Evolutionary conservation across 2,329 filamentous ascomycete genomes (phyloP).

Genomic region (Penicillium sp.): DNA sequence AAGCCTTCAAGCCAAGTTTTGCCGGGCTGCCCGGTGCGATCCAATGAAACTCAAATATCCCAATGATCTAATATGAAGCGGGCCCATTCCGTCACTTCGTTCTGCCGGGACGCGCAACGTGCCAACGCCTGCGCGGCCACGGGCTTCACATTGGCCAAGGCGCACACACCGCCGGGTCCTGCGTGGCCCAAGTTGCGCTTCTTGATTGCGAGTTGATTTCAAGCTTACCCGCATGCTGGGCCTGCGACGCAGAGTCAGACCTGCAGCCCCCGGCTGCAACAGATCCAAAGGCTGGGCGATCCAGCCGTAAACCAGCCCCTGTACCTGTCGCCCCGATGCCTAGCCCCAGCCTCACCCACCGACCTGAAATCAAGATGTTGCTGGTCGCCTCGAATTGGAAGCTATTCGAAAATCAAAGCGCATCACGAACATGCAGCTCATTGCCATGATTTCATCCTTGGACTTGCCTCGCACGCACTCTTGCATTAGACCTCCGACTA

Average conservation of each 20-base stretch:
- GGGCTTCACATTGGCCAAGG: neutral
- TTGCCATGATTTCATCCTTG: neutral
- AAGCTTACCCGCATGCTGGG: neutral
- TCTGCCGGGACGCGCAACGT: conserved; percentile 11
- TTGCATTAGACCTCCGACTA: neutral
- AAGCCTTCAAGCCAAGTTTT: neutral
- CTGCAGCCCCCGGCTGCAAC: neutral
- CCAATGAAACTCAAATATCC: neutral
- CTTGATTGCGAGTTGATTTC: neutral
- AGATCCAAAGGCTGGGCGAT: neutral
- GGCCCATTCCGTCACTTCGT: neutral
- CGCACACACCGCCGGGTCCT: neutral
- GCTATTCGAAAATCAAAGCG: neutral
- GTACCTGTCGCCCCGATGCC: neutral
- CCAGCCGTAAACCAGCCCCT: neutral
- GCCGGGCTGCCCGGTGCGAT: too few species aligned
- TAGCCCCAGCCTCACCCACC: neutral
- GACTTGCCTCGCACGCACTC: neutral
- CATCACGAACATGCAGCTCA: neutral
- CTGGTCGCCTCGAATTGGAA: neutral
- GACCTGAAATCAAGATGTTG: neutral
- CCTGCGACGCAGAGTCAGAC: neutral
- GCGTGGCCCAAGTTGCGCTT: neutral
- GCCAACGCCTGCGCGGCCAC: neutral
- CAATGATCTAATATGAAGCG: neutral